A percentile compares a stretch with the other conserved stretches of the same genome.
Conservation (phyloP, 257 asterid genomes). For the Dorcoceras hygrometricum region DNA sequence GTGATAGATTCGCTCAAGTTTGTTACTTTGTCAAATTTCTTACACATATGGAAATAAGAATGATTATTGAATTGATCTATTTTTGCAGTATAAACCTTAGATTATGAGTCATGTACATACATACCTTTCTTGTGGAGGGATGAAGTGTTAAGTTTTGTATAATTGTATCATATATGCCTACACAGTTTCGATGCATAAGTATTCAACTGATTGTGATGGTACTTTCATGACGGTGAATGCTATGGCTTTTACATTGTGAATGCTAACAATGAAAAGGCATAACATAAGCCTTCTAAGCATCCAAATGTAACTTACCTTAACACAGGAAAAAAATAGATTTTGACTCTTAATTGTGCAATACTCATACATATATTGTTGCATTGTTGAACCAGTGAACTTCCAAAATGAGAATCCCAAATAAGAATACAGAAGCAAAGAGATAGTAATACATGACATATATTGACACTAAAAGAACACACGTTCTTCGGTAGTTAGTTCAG, state of each 20-base stretch:
- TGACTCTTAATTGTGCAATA: background rate
- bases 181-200: background rate
- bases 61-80: background rate
- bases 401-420: background rate
- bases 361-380: background rate
- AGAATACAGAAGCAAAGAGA: background rate
- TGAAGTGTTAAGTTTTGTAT: background rate
- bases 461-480: background rate
- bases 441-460: no score
- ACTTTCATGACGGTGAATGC: background rate
- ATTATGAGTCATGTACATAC: background rate
- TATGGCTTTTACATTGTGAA: background rate
- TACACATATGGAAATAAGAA: background rate
- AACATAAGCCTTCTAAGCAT: background rate
- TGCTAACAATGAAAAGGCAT: no score
- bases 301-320: background rate
- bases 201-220: background rate
- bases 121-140: background rate
- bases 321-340: background rate
- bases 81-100: background rate
- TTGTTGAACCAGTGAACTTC: background rate
- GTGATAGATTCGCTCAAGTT: background rate
- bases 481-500: background rate
- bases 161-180: no score
- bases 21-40: background rate